A percentile compares a stretch with the other conserved stretches of the same genome.
phyloP scores from a whole-genome alignment of 768 basidiomycete genomes.

The Auriscalpium orientale region DNA sequence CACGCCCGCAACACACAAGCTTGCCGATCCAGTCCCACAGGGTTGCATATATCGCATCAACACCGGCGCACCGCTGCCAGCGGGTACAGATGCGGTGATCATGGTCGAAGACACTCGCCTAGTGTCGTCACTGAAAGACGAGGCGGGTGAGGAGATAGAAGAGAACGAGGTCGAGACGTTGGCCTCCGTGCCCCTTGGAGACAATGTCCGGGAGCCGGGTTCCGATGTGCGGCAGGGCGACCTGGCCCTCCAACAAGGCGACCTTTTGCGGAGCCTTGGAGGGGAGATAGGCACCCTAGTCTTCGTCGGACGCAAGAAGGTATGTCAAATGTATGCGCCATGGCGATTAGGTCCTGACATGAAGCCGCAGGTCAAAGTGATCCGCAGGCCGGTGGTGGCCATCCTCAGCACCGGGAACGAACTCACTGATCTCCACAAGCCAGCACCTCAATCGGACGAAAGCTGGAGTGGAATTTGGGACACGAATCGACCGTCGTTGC shows the following conservation, averaged over 20 bases:
- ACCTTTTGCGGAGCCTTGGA: constrained; percentile 54
- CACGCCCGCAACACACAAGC: constrained; percentile 38
- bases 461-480: constrained; percentile 76
- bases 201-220: constrained; percentile 69
- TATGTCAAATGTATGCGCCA: constrained; percentile 27
- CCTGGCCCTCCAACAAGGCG: constrained; percentile 53
- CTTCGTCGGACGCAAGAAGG: constrained; percentile 71
- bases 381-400: constrained; percentile 68
- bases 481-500: constrained; percentile 78
- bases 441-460: constrained; percentile 23
- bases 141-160: constrained; percentile 40
- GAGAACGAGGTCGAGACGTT: constrained; percentile 67
- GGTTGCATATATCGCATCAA: constrained; percentile 67
- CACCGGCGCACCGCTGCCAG: constrained; percentile 77
- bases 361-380: constrained; percentile 51
- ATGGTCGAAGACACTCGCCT: constrained; percentile 92
- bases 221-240: constrained; percentile 69
- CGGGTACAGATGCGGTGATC: constrained; percentile 69
- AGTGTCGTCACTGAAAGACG: constrained; percentile 39
- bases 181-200: constrained; percentile 49
- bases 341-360: not conserved
- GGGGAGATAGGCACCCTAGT: constrained; percentile 81
- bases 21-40: constrained; percentile 34
- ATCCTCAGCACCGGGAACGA: constrained; percentile 86
- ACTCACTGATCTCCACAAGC: constrained; percentile 50